These are phyloP conservation scores for Phytophthora litchii DNA, from an alignment of 352 stramenopile genomes.

Conservation along the genomic window DNA sequence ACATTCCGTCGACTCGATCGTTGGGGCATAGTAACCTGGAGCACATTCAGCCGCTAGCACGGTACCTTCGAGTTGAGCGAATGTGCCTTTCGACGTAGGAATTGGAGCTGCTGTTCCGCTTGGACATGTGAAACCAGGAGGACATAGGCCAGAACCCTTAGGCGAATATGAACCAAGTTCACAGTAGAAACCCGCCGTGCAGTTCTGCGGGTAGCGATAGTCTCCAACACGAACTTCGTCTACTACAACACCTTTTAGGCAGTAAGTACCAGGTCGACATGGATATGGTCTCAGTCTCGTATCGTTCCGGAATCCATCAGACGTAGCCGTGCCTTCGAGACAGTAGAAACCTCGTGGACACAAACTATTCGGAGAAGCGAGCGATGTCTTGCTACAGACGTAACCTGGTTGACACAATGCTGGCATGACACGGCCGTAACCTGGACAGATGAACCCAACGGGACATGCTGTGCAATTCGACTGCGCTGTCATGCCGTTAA, in stretches of 20 bases:
- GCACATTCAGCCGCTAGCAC: conserved; percentile 92
- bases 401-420: conserved; percentile 92
- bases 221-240: conserved; percentile 89
- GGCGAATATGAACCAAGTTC: conserved; percentile 92
- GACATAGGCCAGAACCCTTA: conserved; percentile 94
- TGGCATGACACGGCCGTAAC: conserved; percentile 91
- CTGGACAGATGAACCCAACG: conserved; percentile 94
- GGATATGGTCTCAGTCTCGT: conserved; percentile 95
- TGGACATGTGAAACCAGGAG: conserved; percentile 94
- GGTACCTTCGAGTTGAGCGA: conserved; percentile 91
- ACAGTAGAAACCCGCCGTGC: conserved; percentile 95
- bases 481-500: conserved; percentile 94
- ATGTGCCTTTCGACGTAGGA: conserved; percentile 91
- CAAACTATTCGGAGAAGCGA: conserved; percentile 90
- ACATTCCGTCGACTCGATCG: conserved; percentile 94
- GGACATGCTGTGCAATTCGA: conserved; percentile 88
- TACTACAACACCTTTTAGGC: conserved; percentile 92
- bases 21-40: conserved; percentile 96
- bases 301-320: conserved; percentile 96
- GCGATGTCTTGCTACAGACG: conserved; percentile 87
- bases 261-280: conserved; percentile 96
- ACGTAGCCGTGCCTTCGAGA: conserved; percentile 92
- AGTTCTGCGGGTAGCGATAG: conserved; percentile 93
- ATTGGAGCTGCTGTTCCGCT: conserved; percentile 93
- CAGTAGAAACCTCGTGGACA: conserved; percentile 97